Evolutionary conservation across 2,329 filamentous ascomycete genomes (phyloP).

Genomic region (Diaporthe sp.): DNA sequence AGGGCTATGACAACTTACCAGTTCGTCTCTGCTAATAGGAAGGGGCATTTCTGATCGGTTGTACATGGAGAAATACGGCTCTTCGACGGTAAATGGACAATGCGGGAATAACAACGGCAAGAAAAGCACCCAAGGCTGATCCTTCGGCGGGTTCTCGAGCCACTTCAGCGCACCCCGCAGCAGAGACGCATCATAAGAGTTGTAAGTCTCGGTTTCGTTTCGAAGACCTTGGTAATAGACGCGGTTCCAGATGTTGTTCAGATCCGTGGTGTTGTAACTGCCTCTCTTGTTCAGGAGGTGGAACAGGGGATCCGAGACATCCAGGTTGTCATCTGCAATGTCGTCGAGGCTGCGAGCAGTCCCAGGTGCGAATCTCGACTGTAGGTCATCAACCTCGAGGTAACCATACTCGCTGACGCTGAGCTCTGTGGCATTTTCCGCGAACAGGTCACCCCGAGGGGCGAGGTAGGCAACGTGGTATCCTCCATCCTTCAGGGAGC

Average conservation of each 20-base stretch:
- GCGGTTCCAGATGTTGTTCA: constrained; percentile 49
- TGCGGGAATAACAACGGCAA: constrained; percentile 59
- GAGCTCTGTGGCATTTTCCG: constrained; percentile 57
- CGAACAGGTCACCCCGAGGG: constrained; percentile 50
- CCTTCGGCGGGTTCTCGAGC: constrained; percentile 55
- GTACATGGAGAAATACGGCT: constrained; percentile 62
- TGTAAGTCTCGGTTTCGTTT: constrained; percentile 51
- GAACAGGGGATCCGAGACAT: constrained; percentile 7
- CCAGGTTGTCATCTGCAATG: constrained; percentile 44
- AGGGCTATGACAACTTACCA: constrained; percentile 21
- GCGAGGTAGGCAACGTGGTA: constrained; percentile 62
- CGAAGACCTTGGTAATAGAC: constrained; percentile 57
- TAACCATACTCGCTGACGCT: constrained; percentile 60
- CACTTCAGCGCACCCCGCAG: constrained; percentile 56
- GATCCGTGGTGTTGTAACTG: constrained; percentile 5
- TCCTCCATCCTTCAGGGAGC: constrained; percentile 53
- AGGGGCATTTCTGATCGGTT: constrained; percentile 48
- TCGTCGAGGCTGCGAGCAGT: constrained; percentile 31
- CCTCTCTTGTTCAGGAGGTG: constrained; percentile 13
- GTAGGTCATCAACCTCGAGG: constrained; percentile 45
- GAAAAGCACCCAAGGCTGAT: constrained; percentile 58
- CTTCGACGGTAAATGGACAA: constrained; percentile 61
- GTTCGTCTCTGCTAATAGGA: constrained; percentile 32
- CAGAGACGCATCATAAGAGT: constrained; percentile 58
- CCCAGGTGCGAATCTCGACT: constrained; percentile 47